phyloP scores from a whole-genome alignment of 78 protist genomes.

The Paulinella micropora region DNA sequence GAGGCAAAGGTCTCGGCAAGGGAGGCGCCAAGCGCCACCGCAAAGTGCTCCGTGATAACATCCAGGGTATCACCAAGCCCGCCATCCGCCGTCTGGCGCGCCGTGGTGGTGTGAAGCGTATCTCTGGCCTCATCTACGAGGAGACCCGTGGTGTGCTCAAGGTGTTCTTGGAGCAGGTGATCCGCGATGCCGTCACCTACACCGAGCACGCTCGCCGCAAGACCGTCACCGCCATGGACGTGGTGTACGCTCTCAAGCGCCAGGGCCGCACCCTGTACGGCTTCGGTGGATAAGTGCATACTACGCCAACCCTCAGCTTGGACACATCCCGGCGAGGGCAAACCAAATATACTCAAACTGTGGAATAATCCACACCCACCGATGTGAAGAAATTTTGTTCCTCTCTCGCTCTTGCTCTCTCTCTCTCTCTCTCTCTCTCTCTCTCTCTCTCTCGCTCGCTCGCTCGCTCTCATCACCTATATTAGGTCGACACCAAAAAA shows the following conservation, averaged over 20 bases:
- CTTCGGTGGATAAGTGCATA: too few relatives aligned
- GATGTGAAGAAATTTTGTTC: too few relatives aligned
- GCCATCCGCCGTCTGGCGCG: constrained; percentile 48
- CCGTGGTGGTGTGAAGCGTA: constrained; percentile 47
- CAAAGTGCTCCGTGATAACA: constrained; percentile 31
- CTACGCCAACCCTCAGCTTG: too few relatives aligned
- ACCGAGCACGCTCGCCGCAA: constrained; percentile 86
- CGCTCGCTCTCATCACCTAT: too few relatives aligned
- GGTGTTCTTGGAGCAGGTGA: constrained; percentile 7
- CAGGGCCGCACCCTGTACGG: constrained; percentile 91
- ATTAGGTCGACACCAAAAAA: too few relatives aligned
- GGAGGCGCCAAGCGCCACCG: constrained; percentile 39
- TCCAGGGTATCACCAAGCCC: constrained; percentile 50
- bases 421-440: too few relatives aligned
- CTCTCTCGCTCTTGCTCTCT: too few relatives aligned
- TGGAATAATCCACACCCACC: too few relatives aligned
- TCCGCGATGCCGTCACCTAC: constrained; percentile 84
- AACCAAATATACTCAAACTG: too few relatives aligned
- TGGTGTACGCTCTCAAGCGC: constrained; percentile 83
- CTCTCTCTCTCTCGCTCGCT: too few relatives aligned
- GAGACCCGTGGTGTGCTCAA: constrained; percentile 25
- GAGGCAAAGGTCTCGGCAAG: constrained; percentile 41
- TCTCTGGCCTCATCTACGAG: constrained; percentile 30
- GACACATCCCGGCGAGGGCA: too few relatives aligned
- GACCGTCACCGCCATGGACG: constrained; percentile 90